Percentiles rank a stretch among this genome's conserved stretches.
These are phyloP conservation scores for Chaetomiaceae sp. DNA, from an alignment of 2,329 filamentous ascomycete species.

Conservation along the genomic window DNA sequence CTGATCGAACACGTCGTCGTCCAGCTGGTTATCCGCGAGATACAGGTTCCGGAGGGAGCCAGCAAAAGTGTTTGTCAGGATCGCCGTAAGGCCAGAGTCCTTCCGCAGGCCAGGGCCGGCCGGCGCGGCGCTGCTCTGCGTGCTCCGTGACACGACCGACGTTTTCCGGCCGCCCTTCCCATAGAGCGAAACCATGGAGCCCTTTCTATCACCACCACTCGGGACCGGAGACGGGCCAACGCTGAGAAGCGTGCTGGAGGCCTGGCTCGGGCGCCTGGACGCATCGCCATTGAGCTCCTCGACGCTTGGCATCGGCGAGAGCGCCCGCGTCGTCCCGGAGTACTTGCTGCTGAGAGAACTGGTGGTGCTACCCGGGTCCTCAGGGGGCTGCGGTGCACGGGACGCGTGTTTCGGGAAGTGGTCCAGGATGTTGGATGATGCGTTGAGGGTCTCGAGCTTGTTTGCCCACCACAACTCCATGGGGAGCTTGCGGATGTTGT, in stretches of 20 bases:
- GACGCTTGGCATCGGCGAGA: conserved; percentile 63
- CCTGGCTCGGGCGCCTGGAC: conserved; percentile 74
- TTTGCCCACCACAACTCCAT: conserved; percentile 95
- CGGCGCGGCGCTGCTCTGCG: conserved; percentile 46
- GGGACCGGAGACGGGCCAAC: conserved; percentile 68
- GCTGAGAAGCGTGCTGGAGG: conserved; percentile 70
- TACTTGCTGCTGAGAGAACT: conserved; percentile 35
- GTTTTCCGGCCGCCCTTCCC: conserved; percentile 78
- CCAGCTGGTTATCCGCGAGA: conserved; percentile 87
- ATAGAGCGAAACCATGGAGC: conserved; percentile 76
- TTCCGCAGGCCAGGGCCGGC: conserved; percentile 59
- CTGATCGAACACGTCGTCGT: conserved; percentile 94
- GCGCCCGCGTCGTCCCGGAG: conserved; percentile 32
- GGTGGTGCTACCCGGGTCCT: conserved; percentile 46
- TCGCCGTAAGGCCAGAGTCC: conserved; percentile 75
- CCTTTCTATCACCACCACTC: conserved; percentile 63
- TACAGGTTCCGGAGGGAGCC: conserved; percentile 79
- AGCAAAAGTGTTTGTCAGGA: conserved; percentile 81
- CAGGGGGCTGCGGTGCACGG: conserved; percentile 59
- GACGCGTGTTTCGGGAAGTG: conserved; percentile 84
- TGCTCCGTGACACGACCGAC: conserved; percentile 69
- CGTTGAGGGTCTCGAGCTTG: conserved; percentile 85
- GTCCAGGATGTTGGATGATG: conserved; percentile 90
- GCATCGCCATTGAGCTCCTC: conserved; percentile 66
- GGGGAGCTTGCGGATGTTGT: conserved; percentile 85